Base-by-base conservation (phyloP, 345 rosid species). In the Eucalyptus curtisii region DNA sequence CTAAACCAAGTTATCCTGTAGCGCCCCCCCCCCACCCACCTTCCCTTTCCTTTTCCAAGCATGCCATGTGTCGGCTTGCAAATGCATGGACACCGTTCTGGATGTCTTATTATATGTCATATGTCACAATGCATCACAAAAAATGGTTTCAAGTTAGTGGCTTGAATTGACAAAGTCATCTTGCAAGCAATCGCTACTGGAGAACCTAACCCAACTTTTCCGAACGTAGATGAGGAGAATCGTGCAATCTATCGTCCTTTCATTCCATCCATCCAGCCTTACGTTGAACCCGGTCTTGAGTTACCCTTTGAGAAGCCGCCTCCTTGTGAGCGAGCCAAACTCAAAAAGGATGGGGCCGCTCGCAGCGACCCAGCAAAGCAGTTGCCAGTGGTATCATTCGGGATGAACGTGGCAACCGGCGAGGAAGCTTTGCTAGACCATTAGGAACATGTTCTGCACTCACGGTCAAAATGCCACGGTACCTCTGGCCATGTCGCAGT, bases 1-100 rank as follows among this genome's bases (percentile, higher is more conserved):
- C 47, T 40, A 40, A 76, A 76, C 8, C 27, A 20, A 76, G 47
- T 37, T 20, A 37, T 13, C 14, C 0, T 19, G 45, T 17, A 5
- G 13, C 40, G 13, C 6, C 44, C 45, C 55, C 9, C 55, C 53
- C n/a, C n/a, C n/a, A n/a, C n/a, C n/a, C n/a, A n/a, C n/a, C n/a
- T n/a, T n/a, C n/a, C n/a, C 4, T 0, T 52, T 52, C 0, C 55
- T 40, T 20, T 11, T 76, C 82, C 27, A 2, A 37, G 82, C 82
- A 5, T 76, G 47, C 47, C 82, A 76, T 19, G 81, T 10, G 81
- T 71, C 13, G 45, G 45, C 22, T 37, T 10, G 45, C 24, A 71
- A 68, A 71, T 19, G 81, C 81, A 3, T 19, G 45, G 81, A 33
- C 44, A 71, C 44, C 25, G 0, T 9, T 33, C 2, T 5, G 13